Evolutionary conservation across 352 stramenopile species (phyloP).

Genomic region (Halophytophthora polymorphica): DNA sequence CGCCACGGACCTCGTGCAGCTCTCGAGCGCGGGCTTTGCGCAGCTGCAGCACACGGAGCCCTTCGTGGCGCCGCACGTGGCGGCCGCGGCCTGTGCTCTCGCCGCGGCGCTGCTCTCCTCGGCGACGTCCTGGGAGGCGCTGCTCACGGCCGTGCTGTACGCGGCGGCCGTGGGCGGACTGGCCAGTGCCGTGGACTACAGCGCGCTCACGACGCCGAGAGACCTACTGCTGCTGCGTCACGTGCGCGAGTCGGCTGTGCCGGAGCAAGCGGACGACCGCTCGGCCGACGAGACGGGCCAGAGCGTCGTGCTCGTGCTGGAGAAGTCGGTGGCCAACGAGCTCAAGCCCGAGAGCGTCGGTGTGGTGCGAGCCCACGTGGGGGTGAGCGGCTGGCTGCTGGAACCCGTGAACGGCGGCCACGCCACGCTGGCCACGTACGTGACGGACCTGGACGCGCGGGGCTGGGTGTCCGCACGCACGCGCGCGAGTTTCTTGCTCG

Average conservation of each 20-base stretch:
- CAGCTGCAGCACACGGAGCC: conserved; percentile 41
- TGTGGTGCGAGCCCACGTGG: conserved; percentile 56
- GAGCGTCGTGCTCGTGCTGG: conserved; percentile 67
- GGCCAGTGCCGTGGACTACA: conserved; percentile 53
- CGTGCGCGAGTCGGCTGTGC: conserved; percentile 55
- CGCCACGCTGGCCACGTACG: conserved; percentile 65
- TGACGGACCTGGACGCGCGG: conserved; percentile 64
- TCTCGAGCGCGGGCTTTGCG: conserved; percentile 45
- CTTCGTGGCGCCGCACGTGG: conserved; percentile 51
- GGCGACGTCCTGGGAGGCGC: conserved; percentile 36
- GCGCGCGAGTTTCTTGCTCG: conserved; percentile 45
- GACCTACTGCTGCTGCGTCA: conserved; percentile 77
- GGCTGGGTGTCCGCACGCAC: conserved; percentile 49
- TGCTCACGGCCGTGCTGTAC: conserved; percentile 47
- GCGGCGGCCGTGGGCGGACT: conserved; percentile 45
- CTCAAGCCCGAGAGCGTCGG: conserved; percentile 43
- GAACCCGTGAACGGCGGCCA: conserved; percentile 58
- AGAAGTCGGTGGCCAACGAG: conserved; percentile 79
- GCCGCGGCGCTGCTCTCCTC: conserved; percentile 38
- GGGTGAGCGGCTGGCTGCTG: conserved; percentile 70
- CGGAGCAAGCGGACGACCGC: conserved; percentile 28
- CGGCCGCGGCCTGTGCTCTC: conserved; percentile 38
- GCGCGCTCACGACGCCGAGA: conserved; percentile 42
- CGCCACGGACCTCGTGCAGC: conserved; percentile 67
- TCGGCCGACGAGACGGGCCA: conserved; percentile 47